These are phyloP conservation scores for Malassezia equina DNA, from an alignment of 1,284 basidiomycete genomes.

Conservation along the genomic window DNA sequence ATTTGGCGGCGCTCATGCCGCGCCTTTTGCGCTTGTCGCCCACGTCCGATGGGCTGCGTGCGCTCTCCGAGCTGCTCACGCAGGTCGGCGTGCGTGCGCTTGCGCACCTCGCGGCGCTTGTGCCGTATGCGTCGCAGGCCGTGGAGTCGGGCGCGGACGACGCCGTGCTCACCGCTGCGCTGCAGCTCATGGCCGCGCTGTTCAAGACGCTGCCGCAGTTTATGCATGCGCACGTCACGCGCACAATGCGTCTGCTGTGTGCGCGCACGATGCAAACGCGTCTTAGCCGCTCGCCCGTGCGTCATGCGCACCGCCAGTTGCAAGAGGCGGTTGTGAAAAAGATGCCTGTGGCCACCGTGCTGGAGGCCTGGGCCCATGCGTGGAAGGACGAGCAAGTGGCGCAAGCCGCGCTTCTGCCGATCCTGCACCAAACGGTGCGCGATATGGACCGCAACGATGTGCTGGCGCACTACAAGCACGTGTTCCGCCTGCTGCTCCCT, in stretches of 20 bases:
- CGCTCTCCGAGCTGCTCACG: conserved; percentile 24
- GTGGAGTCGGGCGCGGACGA: conserved; percentile 5
- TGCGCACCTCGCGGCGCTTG: conserved; percentile 33
- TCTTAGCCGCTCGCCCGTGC: not conserved
- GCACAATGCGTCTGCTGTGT: conserved; percentile 22
- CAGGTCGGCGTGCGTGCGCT: conserved; percentile 40
- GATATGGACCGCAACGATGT: conserved; percentile 49
- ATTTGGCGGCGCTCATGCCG: conserved; percentile 23
- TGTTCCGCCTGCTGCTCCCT: conserved; percentile 74
- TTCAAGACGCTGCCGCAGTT: conserved; percentile 38
- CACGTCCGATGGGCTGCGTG: conserved; percentile 16
- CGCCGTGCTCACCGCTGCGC: conserved; percentile 18
- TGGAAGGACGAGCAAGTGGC: conserved; percentile 5
- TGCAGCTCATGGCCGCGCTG: conserved; percentile 31
- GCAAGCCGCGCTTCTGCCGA: conserved; percentile 21
- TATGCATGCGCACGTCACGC: conserved; percentile 29
- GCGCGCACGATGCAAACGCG: conserved; percentile 19
- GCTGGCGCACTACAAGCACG: conserved; percentile 59
- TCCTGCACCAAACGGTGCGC: conserved; percentile 32
- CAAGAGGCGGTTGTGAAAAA: conserved; percentile 16
- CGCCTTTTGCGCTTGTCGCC: conserved; percentile 16
- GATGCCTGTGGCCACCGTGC: conserved; percentile 10
- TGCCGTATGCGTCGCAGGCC: conserved; percentile 18
- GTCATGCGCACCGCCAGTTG: not conserved
- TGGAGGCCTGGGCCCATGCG: conserved; percentile 1